These are phyloP conservation scores for Trichophyton verrucosum DNA, from an alignment of 2,329 filamentous ascomycete genomes.

Conservation along the genomic window DNA sequence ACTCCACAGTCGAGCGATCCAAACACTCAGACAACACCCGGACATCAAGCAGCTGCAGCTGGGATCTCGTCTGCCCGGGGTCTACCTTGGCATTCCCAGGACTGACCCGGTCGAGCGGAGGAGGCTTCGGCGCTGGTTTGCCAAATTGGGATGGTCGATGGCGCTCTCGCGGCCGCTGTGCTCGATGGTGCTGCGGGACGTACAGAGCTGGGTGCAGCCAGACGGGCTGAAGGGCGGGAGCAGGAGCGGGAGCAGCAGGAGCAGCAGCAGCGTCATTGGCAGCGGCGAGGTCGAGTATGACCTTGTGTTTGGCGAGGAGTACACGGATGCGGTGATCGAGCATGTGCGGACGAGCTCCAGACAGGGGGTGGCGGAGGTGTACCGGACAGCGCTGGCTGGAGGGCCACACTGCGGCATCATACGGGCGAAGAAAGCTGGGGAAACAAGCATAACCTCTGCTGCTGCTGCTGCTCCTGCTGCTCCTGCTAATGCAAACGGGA, in stretches of 20 bases:
- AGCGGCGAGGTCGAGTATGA: slow-evolving; percentile 65
- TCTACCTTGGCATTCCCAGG: slow-evolving; percentile 76
- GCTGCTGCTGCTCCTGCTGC: no score
- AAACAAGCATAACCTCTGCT: slow-evolving; percentile 29
- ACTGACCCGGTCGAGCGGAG: slow-evolving; percentile 49
- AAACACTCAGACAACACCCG: slow-evolving; percentile 57
- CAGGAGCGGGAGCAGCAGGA: slow-evolving; percentile 41
- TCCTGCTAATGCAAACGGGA: no score
- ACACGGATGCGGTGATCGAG: slow-evolving; percentile 58
- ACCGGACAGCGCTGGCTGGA: slow-evolving; percentile 61
- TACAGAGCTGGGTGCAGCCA: slow-evolving; percentile 61
- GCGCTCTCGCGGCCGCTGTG: slow-evolving; percentile 50
- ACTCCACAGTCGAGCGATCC: slow-evolving; percentile 72
- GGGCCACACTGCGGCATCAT: slow-evolving; percentile 67
- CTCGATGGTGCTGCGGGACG: slow-evolving; percentile 61
- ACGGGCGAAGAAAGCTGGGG: slow-evolving; percentile 47
- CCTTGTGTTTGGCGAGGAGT: slow-evolving; percentile 67
- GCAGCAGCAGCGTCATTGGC: slow-evolving; percentile 49
- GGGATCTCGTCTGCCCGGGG: slow-evolving; percentile 66
- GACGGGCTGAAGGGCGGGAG: slow-evolving; percentile 64
- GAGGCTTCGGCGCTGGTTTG: slow-evolving; percentile 64
- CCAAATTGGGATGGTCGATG: slow-evolving; percentile 78
- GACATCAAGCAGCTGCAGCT: slow-evolving; percentile 70
- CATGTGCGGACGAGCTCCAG: slow-evolving; percentile 62
- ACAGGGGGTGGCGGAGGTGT: slow-evolving; percentile 69